A percentile compares a stretch with the other conserved stretches of the same genome.
Evolutionary conservation across 805 yeast genomes (phyloP).

Genomic region (Maudiozyma pseudohumilis): DNA sequence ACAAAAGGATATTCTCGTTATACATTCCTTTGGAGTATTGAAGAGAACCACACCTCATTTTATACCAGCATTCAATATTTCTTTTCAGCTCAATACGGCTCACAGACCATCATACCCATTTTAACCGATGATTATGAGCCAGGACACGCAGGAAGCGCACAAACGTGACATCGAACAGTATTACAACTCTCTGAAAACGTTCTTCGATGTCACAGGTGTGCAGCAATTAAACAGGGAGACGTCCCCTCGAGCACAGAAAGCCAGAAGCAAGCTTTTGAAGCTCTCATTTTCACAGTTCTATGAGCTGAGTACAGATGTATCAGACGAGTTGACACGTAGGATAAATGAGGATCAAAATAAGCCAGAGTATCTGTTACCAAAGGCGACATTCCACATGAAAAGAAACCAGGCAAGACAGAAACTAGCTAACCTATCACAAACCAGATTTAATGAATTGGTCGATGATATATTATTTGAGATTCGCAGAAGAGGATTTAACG

Average conservation of each 20-base stretch:
- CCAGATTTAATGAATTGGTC: slow-evolving; percentile 81
- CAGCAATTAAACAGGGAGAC: slow-evolving; percentile 24
- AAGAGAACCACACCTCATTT: no score
- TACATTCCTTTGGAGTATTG: no score
- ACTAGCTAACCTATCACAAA: slow-evolving; percentile 70
- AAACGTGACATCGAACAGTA: slow-evolving; percentile 19
- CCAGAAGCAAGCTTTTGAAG: slow-evolving; percentile 75
- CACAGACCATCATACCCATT: no score
- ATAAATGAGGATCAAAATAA: slow-evolving; percentile 47
- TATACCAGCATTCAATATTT: no score
- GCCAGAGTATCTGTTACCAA: slow-evolving; percentile 59
- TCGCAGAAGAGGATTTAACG: slow-evolving; percentile 58
- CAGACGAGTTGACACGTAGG: slow-evolving; percentile 83
- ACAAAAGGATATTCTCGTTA: no score
- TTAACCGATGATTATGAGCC: no score
- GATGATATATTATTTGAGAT: slow-evolving; percentile 83
- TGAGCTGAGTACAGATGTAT: slow-evolving; percentile 89
- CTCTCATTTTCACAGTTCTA: slow-evolving; percentile 73
- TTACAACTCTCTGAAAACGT: slow-evolving; percentile 20
- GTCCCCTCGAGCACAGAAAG: slow-evolving; percentile 57
- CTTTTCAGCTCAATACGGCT: no score
- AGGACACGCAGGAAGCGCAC: slow-evolving; percentile 6
- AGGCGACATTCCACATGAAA: slow-evolving; percentile 73
- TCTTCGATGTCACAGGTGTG: slow-evolving; percentile 22
- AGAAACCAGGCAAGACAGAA: slow-evolving; percentile 93